A percentile compares a stretch with the other conserved stretches of the same genome.
These are phyloP conservation scores for Ophiocordyceps camponoti-leonardi DNA, from an alignment of 2,329 filamentous ascomycete species.

Conservation along the genomic window DNA sequence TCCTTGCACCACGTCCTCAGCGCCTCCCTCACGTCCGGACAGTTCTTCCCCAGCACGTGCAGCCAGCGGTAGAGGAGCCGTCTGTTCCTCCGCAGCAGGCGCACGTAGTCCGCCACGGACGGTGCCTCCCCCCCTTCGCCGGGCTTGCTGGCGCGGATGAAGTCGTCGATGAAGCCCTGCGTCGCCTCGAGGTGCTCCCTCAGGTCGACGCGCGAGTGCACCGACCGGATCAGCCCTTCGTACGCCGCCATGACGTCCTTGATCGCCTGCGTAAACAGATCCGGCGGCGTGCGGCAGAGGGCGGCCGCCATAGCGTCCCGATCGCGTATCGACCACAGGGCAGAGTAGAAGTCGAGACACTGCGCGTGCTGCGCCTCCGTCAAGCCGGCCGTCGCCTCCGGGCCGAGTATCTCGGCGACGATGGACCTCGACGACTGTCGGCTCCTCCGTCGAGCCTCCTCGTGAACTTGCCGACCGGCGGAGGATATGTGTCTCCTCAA, in stretches of 20 bases:
- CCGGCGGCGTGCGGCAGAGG: constrained; percentile 51
- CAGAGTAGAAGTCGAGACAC: constrained; percentile 53
- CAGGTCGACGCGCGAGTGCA: constrained; percentile 58
- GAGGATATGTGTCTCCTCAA: constrained; percentile 41
- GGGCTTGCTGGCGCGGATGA: constrained; percentile 38
- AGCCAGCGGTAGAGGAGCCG: constrained; percentile 50
- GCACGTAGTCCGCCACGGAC: constrained; percentile 55
- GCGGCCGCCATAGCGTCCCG: constrained; percentile 51
- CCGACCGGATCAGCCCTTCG: constrained; percentile 54
- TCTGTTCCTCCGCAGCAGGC: constrained; percentile 46
- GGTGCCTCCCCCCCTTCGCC: constrained; percentile 23
- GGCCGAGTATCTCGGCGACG: constrained; percentile 42
- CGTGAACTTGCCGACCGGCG: constrained; percentile 37
- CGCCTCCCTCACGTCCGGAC: constrained; percentile 44
- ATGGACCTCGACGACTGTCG: constrained; percentile 37
- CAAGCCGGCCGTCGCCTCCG: constrained; percentile 28
- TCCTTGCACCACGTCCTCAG: constrained; percentile 45
- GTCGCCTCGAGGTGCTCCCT: constrained; percentile 49
- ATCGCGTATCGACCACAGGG: constrained; percentile 55
- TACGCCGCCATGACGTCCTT: constrained; percentile 49
- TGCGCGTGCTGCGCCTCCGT: constrained; percentile 43
- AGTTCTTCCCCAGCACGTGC: constrained; percentile 50
- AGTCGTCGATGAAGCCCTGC: constrained; percentile 52
- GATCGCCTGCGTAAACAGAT: constrained; percentile 53
- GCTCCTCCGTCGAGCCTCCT: constrained; percentile 40